Conservation (phyloP, 495 filamentous ascomycete genomes). For the Podospora tetraspora region DNA sequence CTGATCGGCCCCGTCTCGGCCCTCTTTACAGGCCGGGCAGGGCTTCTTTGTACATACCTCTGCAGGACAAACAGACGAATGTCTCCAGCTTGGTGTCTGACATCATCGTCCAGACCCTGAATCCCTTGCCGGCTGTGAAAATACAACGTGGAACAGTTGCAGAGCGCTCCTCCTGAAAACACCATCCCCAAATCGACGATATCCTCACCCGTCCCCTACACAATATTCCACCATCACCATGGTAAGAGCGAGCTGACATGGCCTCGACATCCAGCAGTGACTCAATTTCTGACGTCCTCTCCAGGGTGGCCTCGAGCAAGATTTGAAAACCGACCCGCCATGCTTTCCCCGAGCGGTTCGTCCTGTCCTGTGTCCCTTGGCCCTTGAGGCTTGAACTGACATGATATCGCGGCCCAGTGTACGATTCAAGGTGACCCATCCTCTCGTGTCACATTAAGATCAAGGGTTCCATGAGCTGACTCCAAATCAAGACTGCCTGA, state of each 20-base stretch:
- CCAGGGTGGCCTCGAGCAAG: conserved; percentile 52
- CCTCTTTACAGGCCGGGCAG: background rate
- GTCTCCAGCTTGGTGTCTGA: background rate
- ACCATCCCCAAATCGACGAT: background rate
- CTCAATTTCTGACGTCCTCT: background rate
- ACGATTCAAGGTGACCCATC: conserved; percentile 72
- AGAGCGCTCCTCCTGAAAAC: background rate
- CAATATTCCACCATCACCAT: background rate
- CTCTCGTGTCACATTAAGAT: background rate
- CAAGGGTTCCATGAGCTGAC: background rate
- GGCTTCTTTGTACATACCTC: background rate
- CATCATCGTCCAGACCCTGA: background rate
- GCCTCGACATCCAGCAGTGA: background rate
- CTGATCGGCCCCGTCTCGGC: background rate
- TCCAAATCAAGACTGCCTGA: conserved; percentile 61
- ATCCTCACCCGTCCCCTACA: background rate
- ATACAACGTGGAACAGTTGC: background rate
- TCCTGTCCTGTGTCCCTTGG: background rate
- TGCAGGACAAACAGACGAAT: background rate
- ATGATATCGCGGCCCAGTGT: conserved; percentile 47
- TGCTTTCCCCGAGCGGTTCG: conserved; percentile 85
- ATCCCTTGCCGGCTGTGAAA: background rate
- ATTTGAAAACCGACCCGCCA: conserved; percentile 67
- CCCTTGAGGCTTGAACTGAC: conserved; percentile 17
- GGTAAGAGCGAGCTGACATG: background rate